These are phyloP conservation scores for Pythium diclinum DNA, from an alignment of 352 stramenopile genomes.

Conservation along the genomic window DNA sequence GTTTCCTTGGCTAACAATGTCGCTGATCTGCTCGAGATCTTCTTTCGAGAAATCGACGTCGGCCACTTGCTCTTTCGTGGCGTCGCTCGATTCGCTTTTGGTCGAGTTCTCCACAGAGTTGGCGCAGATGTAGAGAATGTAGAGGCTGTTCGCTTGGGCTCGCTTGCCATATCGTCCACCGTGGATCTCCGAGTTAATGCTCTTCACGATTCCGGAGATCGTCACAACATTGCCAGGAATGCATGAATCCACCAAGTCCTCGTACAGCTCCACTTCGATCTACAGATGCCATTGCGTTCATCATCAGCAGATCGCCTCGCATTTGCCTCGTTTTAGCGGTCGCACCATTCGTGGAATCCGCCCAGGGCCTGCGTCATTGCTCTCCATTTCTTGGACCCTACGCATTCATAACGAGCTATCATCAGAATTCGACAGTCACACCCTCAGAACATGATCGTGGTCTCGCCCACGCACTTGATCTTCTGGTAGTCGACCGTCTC, in stretches of 20 bases:
- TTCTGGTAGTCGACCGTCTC: slow-evolving; percentile 78
- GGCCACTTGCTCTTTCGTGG: slow-evolving; percentile 28
- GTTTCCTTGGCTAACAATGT: slow-evolving; percentile 72
- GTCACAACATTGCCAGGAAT: slow-evolving; percentile 91
- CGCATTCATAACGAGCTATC: background rate
- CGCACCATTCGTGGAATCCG: slow-evolving; percentile 59
- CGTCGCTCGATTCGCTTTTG: slow-evolving; percentile 29
- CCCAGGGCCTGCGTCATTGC: slow-evolving; percentile 69
- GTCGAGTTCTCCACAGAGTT: slow-evolving; percentile 69
- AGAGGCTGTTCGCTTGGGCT: slow-evolving; percentile 79
- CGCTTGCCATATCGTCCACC: slow-evolving; percentile 73
- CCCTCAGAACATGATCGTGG: background rate
- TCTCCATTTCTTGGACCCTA: slow-evolving; percentile 83
- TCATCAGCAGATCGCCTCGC: background rate
- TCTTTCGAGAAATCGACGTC: slow-evolving; percentile 65
- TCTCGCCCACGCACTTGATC: slow-evolving; percentile 22
- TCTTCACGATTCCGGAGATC: slow-evolving; percentile 88
- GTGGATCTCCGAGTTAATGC: slow-evolving; percentile 87
- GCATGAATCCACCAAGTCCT: slow-evolving; percentile 90
- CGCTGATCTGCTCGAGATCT: slow-evolving; percentile 83
- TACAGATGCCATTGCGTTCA: background rate
- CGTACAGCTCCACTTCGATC: slow-evolving; percentile 65
- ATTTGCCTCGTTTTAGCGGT: background rate
- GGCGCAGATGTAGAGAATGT: slow-evolving; percentile 88
- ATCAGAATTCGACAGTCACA: background rate